These are phyloP conservation scores for Trichomonas vaginalis DNA, from an alignment of 208 protist species.

Conservation along the genomic window DNA sequence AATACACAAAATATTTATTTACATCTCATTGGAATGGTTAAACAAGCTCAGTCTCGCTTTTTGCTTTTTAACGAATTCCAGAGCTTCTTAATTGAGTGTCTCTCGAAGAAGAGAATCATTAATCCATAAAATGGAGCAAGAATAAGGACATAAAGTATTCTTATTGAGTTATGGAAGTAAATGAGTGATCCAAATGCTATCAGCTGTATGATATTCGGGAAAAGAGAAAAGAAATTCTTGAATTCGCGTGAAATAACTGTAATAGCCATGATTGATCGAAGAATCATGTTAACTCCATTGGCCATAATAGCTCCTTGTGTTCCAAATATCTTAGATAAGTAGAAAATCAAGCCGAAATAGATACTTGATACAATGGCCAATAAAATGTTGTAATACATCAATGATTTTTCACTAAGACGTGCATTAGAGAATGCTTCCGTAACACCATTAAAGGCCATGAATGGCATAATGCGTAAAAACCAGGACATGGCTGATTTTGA, in stretches of 20 bases:
- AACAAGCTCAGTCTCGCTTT: neutral
- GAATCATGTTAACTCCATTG: neutral
- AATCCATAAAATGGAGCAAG: neutral
- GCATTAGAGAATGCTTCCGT: slow-evolving; percentile 4
- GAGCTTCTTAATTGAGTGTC: neutral
- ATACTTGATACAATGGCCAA: neutral
- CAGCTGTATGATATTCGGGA: neutral
- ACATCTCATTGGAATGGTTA: no score
- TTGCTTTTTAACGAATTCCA: neutral
- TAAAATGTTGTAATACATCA: neutral
- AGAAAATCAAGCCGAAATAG: neutral
- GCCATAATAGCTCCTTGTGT: neutral
- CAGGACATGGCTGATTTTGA: neutral
- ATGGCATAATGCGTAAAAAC: neutral
- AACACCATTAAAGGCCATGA: neutral
- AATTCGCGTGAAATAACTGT: neutral
- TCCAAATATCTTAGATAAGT: neutral
- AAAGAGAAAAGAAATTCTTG: neutral
- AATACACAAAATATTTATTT: no score
- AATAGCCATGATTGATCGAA: neutral
- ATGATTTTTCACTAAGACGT: neutral
- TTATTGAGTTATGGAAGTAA: neutral
- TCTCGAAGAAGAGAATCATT: neutral
- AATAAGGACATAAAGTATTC: neutral
- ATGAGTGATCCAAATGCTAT: neutral